Evolutionary conservation across 2,329 filamentous ascomycete species (phyloP).

Genomic region (Capronia epimyces): DNA sequence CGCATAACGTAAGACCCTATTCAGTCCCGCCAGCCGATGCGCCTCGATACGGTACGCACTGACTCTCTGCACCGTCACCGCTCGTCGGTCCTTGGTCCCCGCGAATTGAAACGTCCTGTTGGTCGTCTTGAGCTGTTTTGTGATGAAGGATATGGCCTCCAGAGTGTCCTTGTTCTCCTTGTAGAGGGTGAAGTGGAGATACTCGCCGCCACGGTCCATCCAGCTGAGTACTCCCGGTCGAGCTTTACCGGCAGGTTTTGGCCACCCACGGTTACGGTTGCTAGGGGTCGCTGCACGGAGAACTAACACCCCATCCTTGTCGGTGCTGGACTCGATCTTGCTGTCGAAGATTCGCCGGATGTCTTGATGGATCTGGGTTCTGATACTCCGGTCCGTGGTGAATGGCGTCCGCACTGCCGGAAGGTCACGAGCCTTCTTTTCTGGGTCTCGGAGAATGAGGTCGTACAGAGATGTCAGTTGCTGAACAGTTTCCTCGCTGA

Average conservation of each 20-base stretch:
- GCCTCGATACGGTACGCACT: constrained; percentile 59
- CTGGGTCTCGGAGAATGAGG: constrained; percentile 49
- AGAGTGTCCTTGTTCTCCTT: constrained; percentile 98
- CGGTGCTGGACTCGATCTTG: constrained; percentile 69
- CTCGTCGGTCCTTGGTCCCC: constrained; percentile 85
- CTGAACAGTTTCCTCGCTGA: constrained; percentile 21
- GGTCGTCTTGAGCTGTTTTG: constrained; percentile 64
- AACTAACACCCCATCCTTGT: constrained; percentile 58
- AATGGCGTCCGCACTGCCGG: constrained; percentile 50
- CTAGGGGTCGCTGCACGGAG: constrained; percentile 45
- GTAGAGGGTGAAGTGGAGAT: constrained; percentile 85
- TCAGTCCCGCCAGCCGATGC: constrained; percentile 61
- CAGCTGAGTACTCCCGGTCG: constrained; percentile 49
- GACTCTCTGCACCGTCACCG: constrained; percentile 76
- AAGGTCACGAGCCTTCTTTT: constrained; percentile 53
- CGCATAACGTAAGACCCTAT: constrained; percentile 55
- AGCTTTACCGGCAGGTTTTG: constrained; percentile 29
- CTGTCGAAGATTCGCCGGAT: constrained; percentile 76
- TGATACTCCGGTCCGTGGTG: constrained; percentile 52
- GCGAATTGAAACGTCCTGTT: constrained; percentile 71
- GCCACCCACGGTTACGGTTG: constrained; percentile 33
- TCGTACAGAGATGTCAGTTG: constrained; percentile 53
- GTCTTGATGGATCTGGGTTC: constrained; percentile 58
- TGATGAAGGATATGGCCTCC: constrained; percentile 75
- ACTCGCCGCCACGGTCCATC: constrained; percentile 68